Base-by-base conservation (phyloP, 1,139 yeast genomes). In the Saccharomyces pastorianus region DNA sequence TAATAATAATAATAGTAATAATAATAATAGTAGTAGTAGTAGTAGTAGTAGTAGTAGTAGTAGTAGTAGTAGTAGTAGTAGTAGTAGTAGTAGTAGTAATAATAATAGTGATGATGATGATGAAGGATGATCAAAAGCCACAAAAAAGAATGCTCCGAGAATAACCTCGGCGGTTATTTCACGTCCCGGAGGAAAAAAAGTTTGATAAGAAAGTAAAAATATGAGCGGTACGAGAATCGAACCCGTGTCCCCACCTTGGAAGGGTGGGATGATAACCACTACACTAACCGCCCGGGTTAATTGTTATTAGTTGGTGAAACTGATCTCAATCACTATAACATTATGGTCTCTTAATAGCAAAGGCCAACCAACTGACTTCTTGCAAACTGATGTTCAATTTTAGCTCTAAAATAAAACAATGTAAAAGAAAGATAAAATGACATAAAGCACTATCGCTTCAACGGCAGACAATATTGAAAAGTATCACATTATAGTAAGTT, bases 241-340 rank as follows among this genome's bases (percentile, higher is more conserved):
- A 67, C 70, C 69, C 70, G 67, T 67, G 70, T 67, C 70, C 60
- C 70, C 65, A 67, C 70, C 70, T 67, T 67, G 70, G 70, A 67
- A 67, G 70, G 70, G 70, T 66, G 64, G 69, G 60, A 65, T 67
- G 70, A 67, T 66, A 67, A 66, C 70, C 70, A 67, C 70, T 67
- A 67, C 70, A 67, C 70, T 65, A 67, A 67, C 70, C 70, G 69
- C 68, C 70, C 70, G 5, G 26, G 7, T 23, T 9, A 38, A 7
- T n/a, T 32, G 17, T n/a, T 32, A n/a, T 31, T 13, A 13, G 5
- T 11, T 9, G 31, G 11, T 28, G 11, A 28, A 26, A 8, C 25
- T 23, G 25, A 23, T 23, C 25, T 23, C 25, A 23, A 23, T 1
- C 25, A 23, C 25, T 23, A 23, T 1, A 23, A 23, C 25, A 23